phyloP scores from a whole-genome alignment of 1,139 yeast genomes.

The Yamadazyma triangularis region DNA sequence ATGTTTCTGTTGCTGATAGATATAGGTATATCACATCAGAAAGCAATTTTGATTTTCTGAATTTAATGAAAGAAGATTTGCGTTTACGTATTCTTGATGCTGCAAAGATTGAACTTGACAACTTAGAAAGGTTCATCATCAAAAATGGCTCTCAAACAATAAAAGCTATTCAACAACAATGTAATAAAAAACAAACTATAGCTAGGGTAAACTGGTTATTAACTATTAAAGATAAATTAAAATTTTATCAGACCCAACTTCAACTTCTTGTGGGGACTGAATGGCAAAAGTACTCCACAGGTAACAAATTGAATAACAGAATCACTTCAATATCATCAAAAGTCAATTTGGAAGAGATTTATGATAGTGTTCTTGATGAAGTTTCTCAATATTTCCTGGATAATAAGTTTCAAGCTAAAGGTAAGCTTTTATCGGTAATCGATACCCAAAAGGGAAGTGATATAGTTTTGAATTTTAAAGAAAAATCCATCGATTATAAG shows the following conservation, averaged over 20 bases:
- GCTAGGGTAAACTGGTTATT: constrained; percentile 5
- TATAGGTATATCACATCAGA: constrained; percentile 16
- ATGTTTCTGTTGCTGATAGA: constrained; percentile 22
- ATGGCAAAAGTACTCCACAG: constrained; percentile 76
- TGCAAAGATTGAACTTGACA: constrained; percentile 27
- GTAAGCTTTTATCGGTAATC: constrained; percentile 9
- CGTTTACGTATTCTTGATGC: constrained; percentile 28
- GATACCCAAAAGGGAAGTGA: constrained; percentile 9
- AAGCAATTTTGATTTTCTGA: constrained; percentile 15
- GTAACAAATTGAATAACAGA: constrained; percentile 55
- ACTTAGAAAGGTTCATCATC: constrained; percentile 9
- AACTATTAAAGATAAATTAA: constrained; percentile 5
- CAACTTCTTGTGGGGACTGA: constrained; percentile 51
- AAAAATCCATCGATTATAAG: constrained; percentile 36
- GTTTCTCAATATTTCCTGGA: constrained; percentile 5
- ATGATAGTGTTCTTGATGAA: constrained; percentile 45
- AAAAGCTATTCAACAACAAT: background rate
- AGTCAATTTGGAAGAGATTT: constrained; percentile 39
- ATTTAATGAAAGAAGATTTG: constrained; percentile 32
- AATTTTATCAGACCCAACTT: constrained; percentile 8
- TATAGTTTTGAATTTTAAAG: constrained; percentile 49
- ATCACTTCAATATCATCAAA: constrained; percentile 40
- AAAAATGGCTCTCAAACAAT: constrained; percentile 1
- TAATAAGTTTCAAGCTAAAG: constrained; percentile 10
- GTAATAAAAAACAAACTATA: background rate